Conservation (phyloP, 1,284 basidiomycete species). For the Jaminaea rosea region DNA sequence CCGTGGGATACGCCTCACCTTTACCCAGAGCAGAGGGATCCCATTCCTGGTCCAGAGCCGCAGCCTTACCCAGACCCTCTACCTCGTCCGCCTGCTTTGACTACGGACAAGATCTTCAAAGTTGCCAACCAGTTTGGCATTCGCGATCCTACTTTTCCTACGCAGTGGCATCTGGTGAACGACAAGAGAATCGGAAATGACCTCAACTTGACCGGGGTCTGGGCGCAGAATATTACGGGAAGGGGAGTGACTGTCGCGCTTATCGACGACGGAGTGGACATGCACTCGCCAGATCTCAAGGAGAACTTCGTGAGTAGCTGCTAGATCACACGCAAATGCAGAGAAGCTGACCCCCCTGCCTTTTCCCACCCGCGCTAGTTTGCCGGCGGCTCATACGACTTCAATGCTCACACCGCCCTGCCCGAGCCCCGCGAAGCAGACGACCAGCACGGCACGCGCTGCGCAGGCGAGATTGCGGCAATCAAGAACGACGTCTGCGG, state of each 20-base stretch:
- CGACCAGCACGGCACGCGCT: constrained; percentile 95
- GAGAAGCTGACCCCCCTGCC: background rate
- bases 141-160: constrained; percentile 71
- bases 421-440: constrained; percentile 81
- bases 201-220: constrained; percentile 76
- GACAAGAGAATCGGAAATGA: constrained; percentile 52
- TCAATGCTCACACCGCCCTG: constrained; percentile 81
- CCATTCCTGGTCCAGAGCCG: constrained; percentile 26
- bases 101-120: constrained; percentile 16
- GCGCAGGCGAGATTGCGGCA: constrained; percentile 95
- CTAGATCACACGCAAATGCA: background rate
- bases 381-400: constrained; percentile 85
- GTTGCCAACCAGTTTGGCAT: constrained; percentile 55
- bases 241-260: constrained; percentile 77
- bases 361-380: constrained; percentile 56
- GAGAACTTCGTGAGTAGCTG: constrained; percentile 70
- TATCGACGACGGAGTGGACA: constrained; percentile 93
- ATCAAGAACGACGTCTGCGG: constrained; percentile 92
- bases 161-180: constrained; percentile 73
- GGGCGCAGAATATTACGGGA: constrained; percentile 78
- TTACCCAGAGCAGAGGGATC: constrained; percentile 26
- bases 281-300: constrained; percentile 73
- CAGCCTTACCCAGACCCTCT: constrained; percentile 14
- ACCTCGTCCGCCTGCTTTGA: constrained; percentile 16
- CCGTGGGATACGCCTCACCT: constrained; percentile 34